A percentile compares a stretch with the other conserved stretches of the same genome.
Evolutionary conservation across 805 yeast species (phyloP).

Genomic region (Jamesozyma piceae): DNA sequence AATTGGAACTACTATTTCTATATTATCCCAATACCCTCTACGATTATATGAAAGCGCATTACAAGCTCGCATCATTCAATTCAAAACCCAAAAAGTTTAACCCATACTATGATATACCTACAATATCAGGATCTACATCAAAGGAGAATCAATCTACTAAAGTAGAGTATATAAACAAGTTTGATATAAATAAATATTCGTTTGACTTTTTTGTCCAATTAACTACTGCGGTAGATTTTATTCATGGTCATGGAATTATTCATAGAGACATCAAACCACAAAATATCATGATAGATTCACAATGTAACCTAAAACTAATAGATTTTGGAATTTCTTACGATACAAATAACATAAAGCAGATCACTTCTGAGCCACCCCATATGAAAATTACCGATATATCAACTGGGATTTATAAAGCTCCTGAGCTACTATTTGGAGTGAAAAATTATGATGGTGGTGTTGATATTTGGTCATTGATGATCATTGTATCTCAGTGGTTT

Average conservation of each 20-base stretch:
- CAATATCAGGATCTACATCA: neutral
- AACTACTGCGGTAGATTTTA: constrained; percentile 64
- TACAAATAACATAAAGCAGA: constrained; percentile 16
- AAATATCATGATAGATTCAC: constrained; percentile 39
- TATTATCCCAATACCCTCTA: constrained; percentile 12
- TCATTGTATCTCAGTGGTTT: constrained; percentile 46
- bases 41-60: constrained; percentile 15
- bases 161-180: constrained; percentile 11
- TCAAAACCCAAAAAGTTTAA: constrained; percentile 6
- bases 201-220: constrained; percentile 57
- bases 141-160: neutral
- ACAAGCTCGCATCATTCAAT: constrained; percentile 4
- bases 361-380: constrained; percentile 19
- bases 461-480: constrained; percentile 68
- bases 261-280: constrained; percentile 93
- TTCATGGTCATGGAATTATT: constrained; percentile 82
- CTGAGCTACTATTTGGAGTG: constrained; percentile 61
- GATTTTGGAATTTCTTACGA: constrained; percentile 63
- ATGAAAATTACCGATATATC: constrained; percentile 42
- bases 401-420: constrained; percentile 65
- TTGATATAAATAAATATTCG: constrained; percentile 13
- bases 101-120: constrained; percentile 13
- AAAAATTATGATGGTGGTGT: constrained; percentile 43
- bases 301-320: constrained; percentile 44
- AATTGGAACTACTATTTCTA: constrained; percentile 14